Conservation (phyloP, 2,329 filamentous ascomycete species). For the Pseudogymnoascus sp. region DNA sequence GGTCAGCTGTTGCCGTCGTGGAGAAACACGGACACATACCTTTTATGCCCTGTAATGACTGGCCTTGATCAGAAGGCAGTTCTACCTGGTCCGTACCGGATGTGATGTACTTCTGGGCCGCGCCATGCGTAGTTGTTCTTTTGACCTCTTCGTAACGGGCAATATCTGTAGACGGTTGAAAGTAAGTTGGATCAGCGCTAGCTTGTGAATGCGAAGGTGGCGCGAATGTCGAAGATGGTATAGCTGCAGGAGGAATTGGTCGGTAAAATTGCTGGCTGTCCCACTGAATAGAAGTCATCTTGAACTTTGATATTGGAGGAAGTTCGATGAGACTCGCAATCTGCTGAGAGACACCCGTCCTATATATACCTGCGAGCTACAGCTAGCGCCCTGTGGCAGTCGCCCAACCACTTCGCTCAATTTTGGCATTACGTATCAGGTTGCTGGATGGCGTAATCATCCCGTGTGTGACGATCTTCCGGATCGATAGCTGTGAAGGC, state of each 20-base stretch:
- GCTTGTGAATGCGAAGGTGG: not conserved
- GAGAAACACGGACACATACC: not conserved
- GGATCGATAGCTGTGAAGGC: too few relatives aligned
- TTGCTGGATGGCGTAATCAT: too few relatives aligned
- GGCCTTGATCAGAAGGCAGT: not conserved
- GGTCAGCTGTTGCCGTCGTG: not conserved
- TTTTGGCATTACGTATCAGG: too few relatives aligned
- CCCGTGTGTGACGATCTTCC: too few relatives aligned
- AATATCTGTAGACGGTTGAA: not conserved
- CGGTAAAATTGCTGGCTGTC: not conserved
- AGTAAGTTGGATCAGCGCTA: not conserved
- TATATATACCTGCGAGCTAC: too few relatives aligned
- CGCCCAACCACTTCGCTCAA: too few relatives aligned
- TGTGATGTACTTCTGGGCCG: not conserved
- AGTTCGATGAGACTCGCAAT: not conserved
- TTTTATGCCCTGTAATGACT: not conserved
- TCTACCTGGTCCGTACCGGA: not conserved
- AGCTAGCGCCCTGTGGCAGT: too few relatives aligned
- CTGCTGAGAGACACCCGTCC: not conserved
- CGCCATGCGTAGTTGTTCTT: not conserved
- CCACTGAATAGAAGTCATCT: not conserved
- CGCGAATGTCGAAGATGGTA: not conserved
- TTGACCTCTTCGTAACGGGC: not conserved
- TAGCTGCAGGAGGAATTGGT: not conserved
- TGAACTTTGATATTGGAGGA: not conserved